Base-by-base conservation (phyloP, 2,329 filamentous ascomycete species). In the Berkeleyomyces basicola region DNA sequence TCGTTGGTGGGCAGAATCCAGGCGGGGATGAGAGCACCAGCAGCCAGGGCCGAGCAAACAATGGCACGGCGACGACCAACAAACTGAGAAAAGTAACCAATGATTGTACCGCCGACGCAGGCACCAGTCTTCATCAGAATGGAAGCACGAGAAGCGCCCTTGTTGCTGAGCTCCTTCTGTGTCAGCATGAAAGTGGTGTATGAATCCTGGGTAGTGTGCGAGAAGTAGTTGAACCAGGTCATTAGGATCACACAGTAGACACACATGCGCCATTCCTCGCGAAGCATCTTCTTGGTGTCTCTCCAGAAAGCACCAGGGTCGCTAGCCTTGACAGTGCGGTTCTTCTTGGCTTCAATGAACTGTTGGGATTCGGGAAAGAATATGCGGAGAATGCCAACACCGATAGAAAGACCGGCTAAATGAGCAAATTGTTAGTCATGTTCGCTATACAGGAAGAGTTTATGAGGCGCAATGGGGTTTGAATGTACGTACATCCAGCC, bases 81-180 rank as follows among this genome's bases (percentile, higher is more conserved):
- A 70, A 84, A 89, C 70, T 92, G 87, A 6, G 84, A 88, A 6
- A 83, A 68, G 71, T 90, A 91, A 31, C 88, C 88, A 64, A 88
- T 80, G 65, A 86, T 81, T 49, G 83, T 85, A 36, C 86, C 86
- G 42, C 86, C 87, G 1, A 89, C 81, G 67, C 85, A 87, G 51
- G 87, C 86, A 36, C 88, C 87, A 1, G 80, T 83, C 74, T 90
- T 90, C 84, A 89, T 90, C 64, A 91, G 73, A 67, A 91, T 90
- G n/a, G 82, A 86, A 14, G 86, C 86, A n/a, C 86, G 82, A 6
- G 80, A 86, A 3, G 87, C 85, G 0, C 77, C 78, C 1, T 75
- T 70, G 68, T 88, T 85, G 62, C 77, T 69, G 64, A 91, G 77
- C 66, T 84, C 82, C 73, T 91, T 90, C 68, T 88, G 79, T 3